Evolutionary conservation across 148 eudicot genomes (phyloP).

Genomic region (Rhododendron henanense): DNA sequence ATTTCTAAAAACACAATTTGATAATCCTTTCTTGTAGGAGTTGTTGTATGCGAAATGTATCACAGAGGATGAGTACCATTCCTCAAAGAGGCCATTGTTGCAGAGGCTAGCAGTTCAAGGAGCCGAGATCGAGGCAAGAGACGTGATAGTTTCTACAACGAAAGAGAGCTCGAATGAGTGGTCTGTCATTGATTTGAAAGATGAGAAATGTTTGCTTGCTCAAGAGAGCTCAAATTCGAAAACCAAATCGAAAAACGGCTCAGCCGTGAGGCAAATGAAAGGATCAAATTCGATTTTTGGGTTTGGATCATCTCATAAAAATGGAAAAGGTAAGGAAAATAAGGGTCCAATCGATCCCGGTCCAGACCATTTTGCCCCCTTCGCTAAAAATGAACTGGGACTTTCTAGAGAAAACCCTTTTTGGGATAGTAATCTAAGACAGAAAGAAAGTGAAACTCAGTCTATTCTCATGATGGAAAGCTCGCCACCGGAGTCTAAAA

Average conservation of each 20-base stretch:
- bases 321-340: conserved; percentile 32
- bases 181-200: conserved; percentile 79
- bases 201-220: conserved; percentile 31
- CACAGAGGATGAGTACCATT: conserved; percentile 83
- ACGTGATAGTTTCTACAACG: conserved; percentile 40
- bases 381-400: conserved; percentile 20
- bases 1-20: neutral
- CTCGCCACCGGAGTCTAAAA: conserved; percentile 25
- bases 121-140: conserved; percentile 59
- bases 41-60: conserved; percentile 78
- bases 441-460: conserved; percentile 28
- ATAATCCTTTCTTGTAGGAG: conserved; percentile 43
- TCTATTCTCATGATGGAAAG: conserved; percentile 60
- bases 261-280: conserved; percentile 48
- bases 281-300: conserved; percentile 53
- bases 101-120: conserved; percentile 88
- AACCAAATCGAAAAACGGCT: conserved; percentile 31
- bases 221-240: conserved; percentile 38
- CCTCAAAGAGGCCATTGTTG: conserved; percentile 77
- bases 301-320: conserved; percentile 36
- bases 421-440: conserved; percentile 32
- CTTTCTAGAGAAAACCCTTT: conserved; percentile 56
- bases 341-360: conserved; percentile 39
- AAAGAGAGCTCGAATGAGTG: conserved; percentile 45
- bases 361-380: conserved; percentile 11